These are phyloP conservation scores for Bidens hawaiensis DNA, from an alignment of 140 eudicot genomes.

Conservation along the genomic window DNA sequence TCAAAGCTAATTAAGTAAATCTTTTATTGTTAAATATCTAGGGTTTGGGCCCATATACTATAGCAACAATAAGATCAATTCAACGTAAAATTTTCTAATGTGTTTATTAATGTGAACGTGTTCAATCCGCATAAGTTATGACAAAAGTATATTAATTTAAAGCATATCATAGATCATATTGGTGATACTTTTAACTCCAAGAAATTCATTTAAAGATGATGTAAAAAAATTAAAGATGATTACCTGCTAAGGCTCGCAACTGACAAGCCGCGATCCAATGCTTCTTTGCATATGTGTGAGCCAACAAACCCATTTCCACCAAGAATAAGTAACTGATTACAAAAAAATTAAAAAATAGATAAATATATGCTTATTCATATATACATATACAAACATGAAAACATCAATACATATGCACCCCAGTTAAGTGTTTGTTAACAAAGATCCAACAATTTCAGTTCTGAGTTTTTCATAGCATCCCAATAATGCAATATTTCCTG, in stretches of 20 bases:
- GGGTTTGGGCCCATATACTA: background rate
- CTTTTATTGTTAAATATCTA: background rate
- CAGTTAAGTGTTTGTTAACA: background rate
- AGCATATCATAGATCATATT: background rate
- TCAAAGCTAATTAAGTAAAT: background rate
- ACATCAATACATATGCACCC: background rate
- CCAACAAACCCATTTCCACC: constrained; percentile 99
- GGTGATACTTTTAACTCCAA: background rate
- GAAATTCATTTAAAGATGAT: background rate
- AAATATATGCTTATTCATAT: background rate
- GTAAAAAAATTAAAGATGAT: too few relatives aligned
- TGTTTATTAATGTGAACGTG: background rate
- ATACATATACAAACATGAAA: background rate
- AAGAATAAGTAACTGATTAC: constrained; percentile 68
- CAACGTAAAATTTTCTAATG: background rate
- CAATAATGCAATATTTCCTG: background rate
- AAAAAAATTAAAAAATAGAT: background rate
- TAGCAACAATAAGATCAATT: constrained; percentile 1
- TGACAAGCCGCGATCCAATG: constrained; percentile 64
- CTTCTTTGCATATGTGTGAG: constrained; percentile 88
- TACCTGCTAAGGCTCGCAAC: constrained; percentile 98
- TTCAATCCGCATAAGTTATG: background rate
- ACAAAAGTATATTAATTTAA: background rate
- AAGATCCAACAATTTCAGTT: background rate
- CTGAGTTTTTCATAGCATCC: background rate